Conservation (phyloP, 768 basidiomycete species). For the Tulasnella sp. region DNA sequence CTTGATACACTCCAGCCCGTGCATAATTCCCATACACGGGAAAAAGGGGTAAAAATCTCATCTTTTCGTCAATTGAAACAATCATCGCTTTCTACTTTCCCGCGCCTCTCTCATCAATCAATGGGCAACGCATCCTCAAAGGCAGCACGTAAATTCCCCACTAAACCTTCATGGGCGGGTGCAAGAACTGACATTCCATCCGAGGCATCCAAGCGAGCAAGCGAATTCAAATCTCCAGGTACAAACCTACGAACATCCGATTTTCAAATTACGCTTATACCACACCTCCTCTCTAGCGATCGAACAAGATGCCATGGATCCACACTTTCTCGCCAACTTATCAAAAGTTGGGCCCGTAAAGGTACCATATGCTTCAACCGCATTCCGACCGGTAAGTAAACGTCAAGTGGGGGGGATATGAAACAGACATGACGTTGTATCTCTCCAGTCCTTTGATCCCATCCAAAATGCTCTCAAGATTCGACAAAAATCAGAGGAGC, state of each 20-base stretch:
- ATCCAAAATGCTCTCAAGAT: not conserved
- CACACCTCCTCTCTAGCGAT: not conserved
- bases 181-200: not conserved
- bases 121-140: constrained; percentile 5
- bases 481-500: not conserved
- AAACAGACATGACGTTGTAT: not conserved
- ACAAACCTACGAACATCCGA: not conserved
- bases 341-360: not conserved
- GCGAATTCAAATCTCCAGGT: constrained; percentile 3
- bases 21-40: too few relatives aligned
- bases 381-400: constrained; percentile 2
- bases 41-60: too few relatives aligned
- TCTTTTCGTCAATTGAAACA: too few relatives aligned
- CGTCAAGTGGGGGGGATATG: too few relatives aligned
- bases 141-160: constrained; percentile 1
- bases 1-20: too few relatives aligned
- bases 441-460: not conserved
- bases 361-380: not conserved
- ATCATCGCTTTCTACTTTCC: not conserved
- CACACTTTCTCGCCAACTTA: constrained; percentile 1
- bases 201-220: not conserved
- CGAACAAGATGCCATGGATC: not conserved
- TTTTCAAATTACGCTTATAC: not conserved
- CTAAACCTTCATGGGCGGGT: constrained; percentile 2
- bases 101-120: not conserved